Percentiles rank a stretch among this genome's conserved stretches.
Evolutionary conservation across 257 asterid species (phyloP).

Genomic region (Solanum chmielewskii): DNA sequence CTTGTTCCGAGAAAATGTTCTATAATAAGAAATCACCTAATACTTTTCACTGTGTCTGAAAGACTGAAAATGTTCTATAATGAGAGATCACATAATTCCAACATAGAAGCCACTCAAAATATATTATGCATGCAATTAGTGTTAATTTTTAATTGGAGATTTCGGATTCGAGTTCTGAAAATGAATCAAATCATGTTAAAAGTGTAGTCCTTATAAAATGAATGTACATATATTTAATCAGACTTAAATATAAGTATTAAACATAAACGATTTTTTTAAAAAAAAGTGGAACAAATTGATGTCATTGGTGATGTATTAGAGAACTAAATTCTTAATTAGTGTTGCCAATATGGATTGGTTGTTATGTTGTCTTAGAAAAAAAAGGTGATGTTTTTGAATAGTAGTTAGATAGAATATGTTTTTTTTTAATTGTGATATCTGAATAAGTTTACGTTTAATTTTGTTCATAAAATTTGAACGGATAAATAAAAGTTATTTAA

Average conservation of each 20-base stretch:
- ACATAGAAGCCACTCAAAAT: background rate
- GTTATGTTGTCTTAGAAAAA: background rate
- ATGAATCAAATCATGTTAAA: background rate
- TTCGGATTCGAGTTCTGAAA: accelerated
- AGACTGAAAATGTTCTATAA: background rate
- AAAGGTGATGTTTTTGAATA: background rate
- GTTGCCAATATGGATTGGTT: background rate
- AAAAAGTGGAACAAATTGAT: background rate
- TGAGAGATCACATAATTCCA: background rate
- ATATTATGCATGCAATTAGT: background rate
- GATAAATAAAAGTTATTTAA: background rate
- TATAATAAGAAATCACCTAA: background rate
- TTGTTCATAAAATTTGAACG: background rate
- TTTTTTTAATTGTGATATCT: background rate
- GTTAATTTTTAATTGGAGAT: too few relatives aligned
- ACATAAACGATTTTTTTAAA: too few relatives aligned
- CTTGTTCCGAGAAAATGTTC: background rate
- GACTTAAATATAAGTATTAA: too few relatives aligned
- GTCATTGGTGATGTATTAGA: background rate
- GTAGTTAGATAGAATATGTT: background rate
- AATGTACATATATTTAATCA: too few relatives aligned
- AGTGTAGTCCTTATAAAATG: accelerated
- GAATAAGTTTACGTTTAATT: background rate
- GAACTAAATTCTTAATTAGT: background rate
- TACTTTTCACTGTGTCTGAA: background rate